Evolutionary conservation across 768 basidiomycete genomes (phyloP).

Genomic region (Sarcomyxa edulis): DNA sequence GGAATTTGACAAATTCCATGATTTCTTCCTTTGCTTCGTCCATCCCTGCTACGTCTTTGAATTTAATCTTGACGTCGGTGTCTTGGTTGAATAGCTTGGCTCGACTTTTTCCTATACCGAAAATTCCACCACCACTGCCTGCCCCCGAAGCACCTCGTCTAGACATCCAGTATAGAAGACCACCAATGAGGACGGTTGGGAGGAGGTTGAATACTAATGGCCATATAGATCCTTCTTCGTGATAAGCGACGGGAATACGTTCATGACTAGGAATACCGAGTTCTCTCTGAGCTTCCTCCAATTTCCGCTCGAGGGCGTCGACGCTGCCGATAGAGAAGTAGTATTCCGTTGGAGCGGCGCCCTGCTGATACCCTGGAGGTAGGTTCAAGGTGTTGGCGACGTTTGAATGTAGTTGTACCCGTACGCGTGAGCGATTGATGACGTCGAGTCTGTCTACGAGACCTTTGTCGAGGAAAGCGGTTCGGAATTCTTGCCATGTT

Average conservation of each 20-base stretch:
- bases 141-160: slow-evolving; percentile 57
- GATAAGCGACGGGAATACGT: slow-evolving; percentile 95
- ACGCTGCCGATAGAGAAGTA: slow-evolving; percentile 97
- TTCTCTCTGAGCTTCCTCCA: slow-evolving; percentile 91
- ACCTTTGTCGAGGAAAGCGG: slow-evolving; percentile 93
- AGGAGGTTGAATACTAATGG: slow-evolving; percentile 85
- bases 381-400: slow-evolving; percentile 79
- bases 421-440: slow-evolving; percentile 85
- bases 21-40: slow-evolving; percentile 99
- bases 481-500: slow-evolving; percentile 99
- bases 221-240: slow-evolving; percentile 86
- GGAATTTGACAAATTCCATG: slow-evolving; percentile 99
- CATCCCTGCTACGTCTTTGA: slow-evolving; percentile 98
- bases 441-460: slow-evolving; percentile 92
- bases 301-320: slow-evolving; percentile 91
- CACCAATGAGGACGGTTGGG: slow-evolving; percentile 89
- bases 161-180: slow-evolving; percentile 86
- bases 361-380: slow-evolving; percentile 38
- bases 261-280: slow-evolving; percentile 89
- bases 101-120: slow-evolving; percentile 93
- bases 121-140: slow-evolving; percentile 82
- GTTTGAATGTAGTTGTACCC: slow-evolving; percentile 90
- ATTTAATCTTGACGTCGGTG: slow-evolving; percentile 87
- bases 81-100: slow-evolving; percentile 98
- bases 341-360: no score